These are phyloP conservation scores for Atkinsonella texensis DNA, from an alignment of 2,329 filamentous ascomycete genomes.

Conservation along the genomic window DNA sequence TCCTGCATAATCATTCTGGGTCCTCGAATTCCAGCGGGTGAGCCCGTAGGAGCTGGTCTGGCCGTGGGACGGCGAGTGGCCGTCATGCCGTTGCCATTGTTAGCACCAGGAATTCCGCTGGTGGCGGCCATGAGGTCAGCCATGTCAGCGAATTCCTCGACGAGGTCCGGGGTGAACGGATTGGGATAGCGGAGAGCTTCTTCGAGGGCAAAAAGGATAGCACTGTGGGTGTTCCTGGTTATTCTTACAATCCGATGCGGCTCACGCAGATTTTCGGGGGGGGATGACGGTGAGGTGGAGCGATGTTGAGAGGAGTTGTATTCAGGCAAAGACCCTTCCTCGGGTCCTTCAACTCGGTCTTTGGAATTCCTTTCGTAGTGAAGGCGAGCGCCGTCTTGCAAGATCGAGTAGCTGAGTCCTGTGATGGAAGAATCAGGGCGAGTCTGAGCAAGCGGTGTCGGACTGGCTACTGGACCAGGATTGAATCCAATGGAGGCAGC, in stretches of 20 bases:
- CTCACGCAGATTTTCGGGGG: conserved; percentile 21
- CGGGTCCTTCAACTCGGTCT: conserved; percentile 33
- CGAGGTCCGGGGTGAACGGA: conserved; percentile 68
- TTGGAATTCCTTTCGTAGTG: conserved; percentile 30
- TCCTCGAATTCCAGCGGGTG: conserved; percentile 60
- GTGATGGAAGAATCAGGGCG: conserved; percentile 17
- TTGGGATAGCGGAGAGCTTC: conserved; percentile 76
- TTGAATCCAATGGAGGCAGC: conserved; percentile 36
- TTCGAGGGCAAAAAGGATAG: conserved; percentile 86
- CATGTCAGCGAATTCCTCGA: conserved; percentile 88
- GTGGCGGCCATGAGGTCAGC: conserved; percentile 59
- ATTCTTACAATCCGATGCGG: conserved; percentile 47
- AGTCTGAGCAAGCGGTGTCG: conserved; percentile 10
- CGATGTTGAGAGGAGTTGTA: conserved; percentile 15
- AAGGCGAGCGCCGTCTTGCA: conserved; percentile 14
- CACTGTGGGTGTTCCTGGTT: conserved; percentile 74
- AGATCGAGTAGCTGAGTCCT: conserved; percentile 28
- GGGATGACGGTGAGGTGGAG: conserved; percentile 17
- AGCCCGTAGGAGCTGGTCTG: conserved; percentile 39
- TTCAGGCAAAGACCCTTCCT: conserved; percentile 24
- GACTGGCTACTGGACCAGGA: conserved; percentile 20
- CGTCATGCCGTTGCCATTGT: conserved; percentile 41
- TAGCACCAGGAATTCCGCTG: conserved; percentile 39
- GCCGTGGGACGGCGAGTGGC: conserved; percentile 32
- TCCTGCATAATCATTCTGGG: conserved; percentile 89